Conservation (phyloP, 441 rosid genomes). For the Arabidopsis lyrata region DNA sequence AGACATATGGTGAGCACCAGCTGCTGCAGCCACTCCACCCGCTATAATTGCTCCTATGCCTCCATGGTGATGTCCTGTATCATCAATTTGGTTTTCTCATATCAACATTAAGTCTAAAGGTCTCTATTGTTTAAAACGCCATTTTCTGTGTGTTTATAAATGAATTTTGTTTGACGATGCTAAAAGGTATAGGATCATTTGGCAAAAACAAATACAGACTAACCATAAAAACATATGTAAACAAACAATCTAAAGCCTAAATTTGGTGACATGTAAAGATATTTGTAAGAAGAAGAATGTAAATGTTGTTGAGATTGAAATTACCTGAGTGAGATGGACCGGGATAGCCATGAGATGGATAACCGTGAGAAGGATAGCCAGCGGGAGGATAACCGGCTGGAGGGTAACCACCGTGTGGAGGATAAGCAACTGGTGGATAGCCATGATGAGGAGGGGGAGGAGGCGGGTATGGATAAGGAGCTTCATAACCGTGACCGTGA, state of each 20-base stretch:
- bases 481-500: constrained; percentile 46
- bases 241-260: constrained; percentile 3
- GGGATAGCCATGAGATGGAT: constrained; percentile 41
- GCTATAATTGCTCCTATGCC: constrained; percentile 68
- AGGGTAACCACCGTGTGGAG: constrained; percentile 54
- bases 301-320: constrained; percentile 15
- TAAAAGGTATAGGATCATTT: not conserved
- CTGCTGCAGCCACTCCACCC: constrained; percentile 77
- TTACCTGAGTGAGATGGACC: constrained; percentile 44
- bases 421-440: constrained; percentile 63
- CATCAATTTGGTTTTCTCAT: constrained; percentile 9
- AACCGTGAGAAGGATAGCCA: constrained; percentile 27
- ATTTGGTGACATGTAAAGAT: constrained; percentile 13
- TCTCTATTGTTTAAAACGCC: not conserved
- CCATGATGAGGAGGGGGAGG: constrained; percentile 57
- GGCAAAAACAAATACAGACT: not conserved
- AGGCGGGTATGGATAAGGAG: constrained; percentile 55
- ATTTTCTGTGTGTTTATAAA: not conserved
- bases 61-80: constrained; percentile 44
- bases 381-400: constrained; percentile 31
- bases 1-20: constrained; percentile 72
- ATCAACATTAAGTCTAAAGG: constrained; percentile 11
- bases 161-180: constrained; percentile 5
- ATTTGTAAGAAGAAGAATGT: not conserved
- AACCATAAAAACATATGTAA: constrained; percentile 9